Evolutionary conservation across 2,329 filamentous ascomycete genomes (phyloP).

Genomic region (Pseudogymnoascus sp.): DNA sequence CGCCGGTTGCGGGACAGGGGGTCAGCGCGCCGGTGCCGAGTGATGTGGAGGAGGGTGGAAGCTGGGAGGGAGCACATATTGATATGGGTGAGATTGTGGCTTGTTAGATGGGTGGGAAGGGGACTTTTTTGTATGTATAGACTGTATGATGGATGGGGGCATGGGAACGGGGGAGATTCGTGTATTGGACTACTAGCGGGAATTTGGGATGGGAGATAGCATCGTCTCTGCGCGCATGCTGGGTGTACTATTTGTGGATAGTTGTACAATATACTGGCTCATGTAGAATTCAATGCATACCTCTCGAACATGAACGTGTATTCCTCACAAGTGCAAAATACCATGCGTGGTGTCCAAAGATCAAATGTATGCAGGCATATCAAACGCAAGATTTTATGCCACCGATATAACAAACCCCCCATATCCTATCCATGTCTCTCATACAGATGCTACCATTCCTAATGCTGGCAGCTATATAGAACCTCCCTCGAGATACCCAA

Average conservation of each 20-base stretch:
- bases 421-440: conserved; percentile 9
- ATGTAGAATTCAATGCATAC: conserved; percentile 19
- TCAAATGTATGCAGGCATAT: conserved; percentile 9
- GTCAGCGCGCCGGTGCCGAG: conserved; percentile 40
- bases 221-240: neutral
- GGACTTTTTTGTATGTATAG: conserved; percentile 9
- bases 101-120: conserved; percentile 9
- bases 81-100: conserved; percentile 48
- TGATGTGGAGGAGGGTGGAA: conserved; percentile 33
- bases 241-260: conserved; percentile 20
- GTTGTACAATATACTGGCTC: conserved; percentile 21
- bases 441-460: conserved; percentile 5
- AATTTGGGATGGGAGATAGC: conserved; percentile 1
- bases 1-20: conserved; percentile 41
- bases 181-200: conserved; percentile 3
- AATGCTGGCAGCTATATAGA: conserved; percentile 3
- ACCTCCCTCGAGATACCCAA: conserved; percentile 2
- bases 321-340: conserved; percentile 4
- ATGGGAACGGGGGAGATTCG: neutral
- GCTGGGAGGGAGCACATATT: conserved; percentile 47
- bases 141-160: conserved; percentile 9
- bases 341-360: neutral
- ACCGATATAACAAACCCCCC: conserved; percentile 1
- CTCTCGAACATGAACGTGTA: conserved; percentile 11
- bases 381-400: conserved; percentile 10